These are phyloP conservation scores for Populus euphratica DNA, from an alignment of 345 rosid genomes.

Conservation along the genomic window DNA sequence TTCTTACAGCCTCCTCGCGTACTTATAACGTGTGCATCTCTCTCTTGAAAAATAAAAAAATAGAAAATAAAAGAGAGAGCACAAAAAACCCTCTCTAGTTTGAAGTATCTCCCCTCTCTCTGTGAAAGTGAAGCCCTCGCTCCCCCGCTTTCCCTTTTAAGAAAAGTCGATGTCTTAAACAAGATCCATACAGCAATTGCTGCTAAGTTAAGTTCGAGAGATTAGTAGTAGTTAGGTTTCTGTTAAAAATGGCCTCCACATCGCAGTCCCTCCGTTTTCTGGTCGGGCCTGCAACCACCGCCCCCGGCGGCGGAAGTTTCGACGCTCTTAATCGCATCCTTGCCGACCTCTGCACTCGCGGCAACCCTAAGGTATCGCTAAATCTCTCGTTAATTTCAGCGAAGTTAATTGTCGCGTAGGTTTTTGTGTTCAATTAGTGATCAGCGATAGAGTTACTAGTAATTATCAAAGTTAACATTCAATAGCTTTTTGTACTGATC, in stretches of 20 bases:
- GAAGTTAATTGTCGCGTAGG: neutral
- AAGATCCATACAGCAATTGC: neutral
- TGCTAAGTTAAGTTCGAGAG: neutral
- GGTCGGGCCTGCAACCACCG: conserved; percentile 14
- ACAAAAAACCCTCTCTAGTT: neutral
- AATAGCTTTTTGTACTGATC: neutral
- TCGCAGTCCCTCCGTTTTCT: conserved; percentile 43
- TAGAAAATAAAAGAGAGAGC: neutral
- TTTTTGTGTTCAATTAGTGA: neutral
- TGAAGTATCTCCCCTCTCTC: too few relatives aligned
- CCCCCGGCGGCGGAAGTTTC: conserved; percentile 57
- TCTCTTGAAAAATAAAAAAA: neutral
- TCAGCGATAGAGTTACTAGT: neutral
- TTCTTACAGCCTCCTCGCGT: neutral
- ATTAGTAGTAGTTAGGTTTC: neutral
- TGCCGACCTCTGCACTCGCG: conserved; percentile 77
- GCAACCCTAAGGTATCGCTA: conserved; percentile 59
- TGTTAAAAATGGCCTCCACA: conserved; percentile 42
- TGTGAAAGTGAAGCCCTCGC: neutral
- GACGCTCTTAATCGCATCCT: conserved; percentile 78
- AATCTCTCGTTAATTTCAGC: neutral
- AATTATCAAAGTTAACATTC: neutral
- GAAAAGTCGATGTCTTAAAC: conserved; percentile 1
- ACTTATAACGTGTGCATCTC: neutral
- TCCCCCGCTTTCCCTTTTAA: neutral